A percentile compares a stretch with the other conserved stretches of the same genome.
Evolutionary conservation across 352 stramenopile genomes (phyloP).

Genomic region (Phytophthora pisi): DNA sequence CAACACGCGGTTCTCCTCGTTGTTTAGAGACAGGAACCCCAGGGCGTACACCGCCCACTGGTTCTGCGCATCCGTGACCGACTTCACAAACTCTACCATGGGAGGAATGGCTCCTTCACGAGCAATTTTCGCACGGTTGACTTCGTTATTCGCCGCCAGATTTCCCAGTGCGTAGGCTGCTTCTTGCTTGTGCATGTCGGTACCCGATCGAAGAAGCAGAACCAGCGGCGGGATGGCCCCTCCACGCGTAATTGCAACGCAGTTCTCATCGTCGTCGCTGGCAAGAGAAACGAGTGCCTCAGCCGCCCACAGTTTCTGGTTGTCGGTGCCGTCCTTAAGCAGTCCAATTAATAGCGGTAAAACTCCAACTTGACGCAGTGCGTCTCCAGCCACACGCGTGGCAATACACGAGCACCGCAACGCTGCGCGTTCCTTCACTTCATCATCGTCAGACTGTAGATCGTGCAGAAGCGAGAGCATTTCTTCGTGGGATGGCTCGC

Average conservation of each 20-base stretch:
- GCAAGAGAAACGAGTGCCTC: conserved; percentile 14
- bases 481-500: conserved; percentile 7
- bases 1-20: conserved; percentile 3
- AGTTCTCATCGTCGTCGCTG: conserved; percentile 4
- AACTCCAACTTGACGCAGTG: conserved; percentile 15
- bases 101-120: conserved; percentile 9
- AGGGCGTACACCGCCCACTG: conserved; percentile 17
- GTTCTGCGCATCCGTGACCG: conserved; percentile 5
- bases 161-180: conserved; percentile 9
- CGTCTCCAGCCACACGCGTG: conserved; percentile 12
- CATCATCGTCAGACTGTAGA: conserved; percentile 7
- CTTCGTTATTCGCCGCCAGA: conserved; percentile 10
- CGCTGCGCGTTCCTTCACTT: conserved; percentile 11
- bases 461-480: conserved; percentile 12
- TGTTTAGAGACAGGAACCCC: conserved; percentile 7
- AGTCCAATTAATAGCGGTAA: conserved; percentile 14
- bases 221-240: conserved; percentile 9
- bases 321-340: conserved; percentile 5
- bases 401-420: conserved; percentile 17
- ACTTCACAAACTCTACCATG: conserved; percentile 12
- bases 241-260: conserved; percentile 5
- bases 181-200: conserved; percentile 7
- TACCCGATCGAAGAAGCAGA: conserved; percentile 6
- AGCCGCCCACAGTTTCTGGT: conserved; percentile 25
- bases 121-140: conserved; percentile 5